phyloP scores from a whole-genome alignment of 1,139 yeast genomes.

The Oligophagozyma castellii region DNA sequence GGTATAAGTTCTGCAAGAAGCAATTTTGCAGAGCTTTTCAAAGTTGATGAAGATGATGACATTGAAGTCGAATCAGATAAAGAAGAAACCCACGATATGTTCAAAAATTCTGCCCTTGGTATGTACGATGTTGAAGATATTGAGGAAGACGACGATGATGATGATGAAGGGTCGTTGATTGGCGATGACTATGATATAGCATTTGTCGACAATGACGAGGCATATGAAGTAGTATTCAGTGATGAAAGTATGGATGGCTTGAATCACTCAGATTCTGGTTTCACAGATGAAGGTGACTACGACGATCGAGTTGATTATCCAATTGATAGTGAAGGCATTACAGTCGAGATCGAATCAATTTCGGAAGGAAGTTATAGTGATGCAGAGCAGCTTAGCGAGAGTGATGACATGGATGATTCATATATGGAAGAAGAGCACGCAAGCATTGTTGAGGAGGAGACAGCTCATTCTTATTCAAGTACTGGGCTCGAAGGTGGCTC shows the following conservation, averaged over 20 bases:
- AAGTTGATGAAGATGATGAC: slow-evolving; percentile 48
- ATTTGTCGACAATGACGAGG: slow-evolving; percentile 28
- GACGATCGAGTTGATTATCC: slow-evolving; percentile 4
- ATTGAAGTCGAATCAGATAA: slow-evolving; percentile 50
- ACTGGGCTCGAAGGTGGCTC: slow-evolving; percentile 8
- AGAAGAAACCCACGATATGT: slow-evolving; percentile 73
- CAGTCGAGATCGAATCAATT: slow-evolving; percentile 2
- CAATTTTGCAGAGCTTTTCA: slow-evolving; percentile 45
- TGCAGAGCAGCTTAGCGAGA: slow-evolving; percentile 15
- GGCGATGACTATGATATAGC: slow-evolving; percentile 28
- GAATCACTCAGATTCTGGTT: slow-evolving; percentile 14
- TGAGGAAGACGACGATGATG: slow-evolving; percentile 44
- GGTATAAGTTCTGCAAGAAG: slow-evolving; percentile 48
- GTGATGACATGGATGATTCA: slow-evolving; percentile 9
- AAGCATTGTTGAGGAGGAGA: slow-evolving; percentile 1
- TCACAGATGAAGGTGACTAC: slow-evolving; percentile 2
- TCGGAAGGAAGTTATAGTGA: slow-evolving; percentile 4
- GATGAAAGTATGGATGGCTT: slow-evolving; percentile 24
- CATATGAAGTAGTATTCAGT: slow-evolving; percentile 31
- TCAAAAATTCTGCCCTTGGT: slow-evolving; percentile 79
- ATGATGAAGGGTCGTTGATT: slow-evolving; percentile 29
- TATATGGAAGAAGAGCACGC: slow-evolving; percentile 4
- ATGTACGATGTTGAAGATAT: slow-evolving; percentile 81
- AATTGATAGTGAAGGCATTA: slow-evolving; percentile 1
- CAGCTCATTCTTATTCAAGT: background rate